Evolutionary conservation across 139 green algal species (phyloP), one percentile per base, ranked within the genome.

Genomic region (Limnomonas spitsbergensis): DNA sequence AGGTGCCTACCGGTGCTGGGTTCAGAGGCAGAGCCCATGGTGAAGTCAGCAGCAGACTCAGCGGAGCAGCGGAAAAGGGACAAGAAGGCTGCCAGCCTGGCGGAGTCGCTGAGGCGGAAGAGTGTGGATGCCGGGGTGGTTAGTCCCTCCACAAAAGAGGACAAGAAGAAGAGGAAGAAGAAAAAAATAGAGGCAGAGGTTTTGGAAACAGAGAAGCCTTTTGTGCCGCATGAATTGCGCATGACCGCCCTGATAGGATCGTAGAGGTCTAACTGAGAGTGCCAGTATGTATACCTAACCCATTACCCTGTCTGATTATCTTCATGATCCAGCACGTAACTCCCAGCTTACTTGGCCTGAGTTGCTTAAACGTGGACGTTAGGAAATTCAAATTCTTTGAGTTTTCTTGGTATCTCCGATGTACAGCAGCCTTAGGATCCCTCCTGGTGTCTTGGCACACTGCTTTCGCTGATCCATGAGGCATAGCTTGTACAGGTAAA

Each of bases 111-210:
- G 47, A 14, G 47, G 14, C 14, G 47, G 47, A 61, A 61, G 47
- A 61, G 20, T 61, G 47, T 29, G 20, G 47, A 29, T 29, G 47
- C 47, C 14, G 47, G 14, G 20, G 20, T 14, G 14, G 47, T 29
- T 14, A 14, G 14, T 29, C 14, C 14, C 20, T 61, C 47, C 20
- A 20, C 20, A 20, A 61, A 29, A 61, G 47, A 61, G 14, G 47
- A 61, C 20, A 61, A 61, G 47, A 61, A 61, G 20, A 61, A 61
- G 47, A 61, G 20, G 47, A 61, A 61, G 47, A 61, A 61, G 20
- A 61, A 20, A 20, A 61, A 61, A 20, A 61, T 61, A 29, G 47
- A 61, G 47, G 47, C 47, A 61, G 20, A 14, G 14, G 47, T 61
- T 20, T 14, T 61, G 20, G 47, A 61, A 61, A 61, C 47, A 29